phyloP scores from a whole-genome alignment of 2,329 filamentous ascomycete species.

The Whalleya microplaca region DNA sequence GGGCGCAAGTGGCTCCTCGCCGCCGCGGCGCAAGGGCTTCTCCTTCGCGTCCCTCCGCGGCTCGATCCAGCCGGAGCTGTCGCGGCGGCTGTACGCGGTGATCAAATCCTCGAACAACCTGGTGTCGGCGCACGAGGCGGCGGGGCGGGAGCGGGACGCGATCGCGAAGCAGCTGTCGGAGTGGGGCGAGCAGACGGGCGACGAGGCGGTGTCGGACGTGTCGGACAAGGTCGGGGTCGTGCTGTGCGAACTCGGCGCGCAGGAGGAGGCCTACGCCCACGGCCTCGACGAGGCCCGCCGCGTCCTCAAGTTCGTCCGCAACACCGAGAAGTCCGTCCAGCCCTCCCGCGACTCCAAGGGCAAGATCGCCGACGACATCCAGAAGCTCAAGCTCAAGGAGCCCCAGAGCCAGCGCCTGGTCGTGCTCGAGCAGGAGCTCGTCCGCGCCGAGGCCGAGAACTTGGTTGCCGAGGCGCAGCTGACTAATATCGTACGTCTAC shows the following conservation, averaged over 20 bases:
- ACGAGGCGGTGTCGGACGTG: constrained; percentile 85
- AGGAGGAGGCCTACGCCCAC: constrained; percentile 87
- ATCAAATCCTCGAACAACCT: constrained; percentile 95
- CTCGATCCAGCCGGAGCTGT: constrained; percentile 82
- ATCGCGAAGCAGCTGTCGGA: constrained; percentile 92
- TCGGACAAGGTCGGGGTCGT: constrained; percentile 95
- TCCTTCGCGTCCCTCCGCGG: constrained; percentile 86
- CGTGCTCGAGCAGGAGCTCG: constrained; percentile 92
- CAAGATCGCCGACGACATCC: constrained; percentile 92
- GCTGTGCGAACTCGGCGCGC: constrained; percentile 88
- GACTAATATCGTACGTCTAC: constrained; percentile 78
- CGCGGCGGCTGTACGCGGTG: constrained; percentile 84
- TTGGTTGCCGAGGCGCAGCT: constrained; percentile 95
- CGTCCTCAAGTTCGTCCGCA: constrained; percentile 87
- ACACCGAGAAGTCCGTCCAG: constrained; percentile 94
- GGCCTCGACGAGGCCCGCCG: constrained; percentile 82
- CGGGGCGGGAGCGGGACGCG: constrained; percentile 79
- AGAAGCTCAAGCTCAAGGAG: constrained; percentile 89
- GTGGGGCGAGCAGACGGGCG: constrained; percentile 91
- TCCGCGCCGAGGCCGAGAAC: constrained; percentile 93
- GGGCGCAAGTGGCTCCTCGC: constrained; percentile 40
- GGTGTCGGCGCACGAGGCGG: constrained; percentile 81
- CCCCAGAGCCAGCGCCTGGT: constrained; percentile 80
- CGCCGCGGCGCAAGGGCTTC: constrained; percentile 69
- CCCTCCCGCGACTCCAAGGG: constrained; percentile 84